These are phyloP conservation scores for Podospora conica DNA, from an alignment of 495 filamentous ascomycete species.

Conservation along the genomic window DNA sequence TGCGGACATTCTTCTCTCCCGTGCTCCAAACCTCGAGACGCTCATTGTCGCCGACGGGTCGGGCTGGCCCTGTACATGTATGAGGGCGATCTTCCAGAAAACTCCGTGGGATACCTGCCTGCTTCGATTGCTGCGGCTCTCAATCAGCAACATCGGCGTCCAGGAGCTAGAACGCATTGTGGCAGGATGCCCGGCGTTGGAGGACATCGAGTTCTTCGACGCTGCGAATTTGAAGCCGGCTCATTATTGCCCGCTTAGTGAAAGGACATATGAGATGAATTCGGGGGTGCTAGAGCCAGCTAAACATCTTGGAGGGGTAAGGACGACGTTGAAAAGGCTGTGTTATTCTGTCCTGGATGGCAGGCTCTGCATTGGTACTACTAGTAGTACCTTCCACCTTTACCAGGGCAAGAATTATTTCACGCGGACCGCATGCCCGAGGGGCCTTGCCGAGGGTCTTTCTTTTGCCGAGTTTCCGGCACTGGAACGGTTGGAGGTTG, in stretches of 20 bases:
- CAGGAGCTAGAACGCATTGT: background rate
- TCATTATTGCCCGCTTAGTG: too few relatives aligned
- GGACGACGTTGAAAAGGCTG: background rate
- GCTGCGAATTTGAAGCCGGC: background rate
- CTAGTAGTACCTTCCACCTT: background rate
- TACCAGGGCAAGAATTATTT: background rate
- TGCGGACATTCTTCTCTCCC: background rate
- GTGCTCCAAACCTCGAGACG: background rate
- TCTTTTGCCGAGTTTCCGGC: background rate
- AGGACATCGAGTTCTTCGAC: constrained; percentile 1
- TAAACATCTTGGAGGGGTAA: background rate
- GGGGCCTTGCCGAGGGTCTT: background rate
- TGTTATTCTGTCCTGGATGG: background rate
- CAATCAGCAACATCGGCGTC: background rate
- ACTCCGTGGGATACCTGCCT: background rate
- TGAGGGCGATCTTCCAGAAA: background rate
- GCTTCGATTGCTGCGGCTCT: background rate
- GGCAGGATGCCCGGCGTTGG: background rate
- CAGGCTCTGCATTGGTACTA: too few relatives aligned
- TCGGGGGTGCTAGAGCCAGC: background rate
- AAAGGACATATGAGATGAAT: too few relatives aligned
- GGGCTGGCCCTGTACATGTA: background rate
- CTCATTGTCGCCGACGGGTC: background rate
- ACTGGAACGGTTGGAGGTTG: background rate
- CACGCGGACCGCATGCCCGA: background rate